phyloP scores from a whole-genome alignment of 495 filamentous ascomycete genomes.

The Podospora pseudoanserina region DNA sequence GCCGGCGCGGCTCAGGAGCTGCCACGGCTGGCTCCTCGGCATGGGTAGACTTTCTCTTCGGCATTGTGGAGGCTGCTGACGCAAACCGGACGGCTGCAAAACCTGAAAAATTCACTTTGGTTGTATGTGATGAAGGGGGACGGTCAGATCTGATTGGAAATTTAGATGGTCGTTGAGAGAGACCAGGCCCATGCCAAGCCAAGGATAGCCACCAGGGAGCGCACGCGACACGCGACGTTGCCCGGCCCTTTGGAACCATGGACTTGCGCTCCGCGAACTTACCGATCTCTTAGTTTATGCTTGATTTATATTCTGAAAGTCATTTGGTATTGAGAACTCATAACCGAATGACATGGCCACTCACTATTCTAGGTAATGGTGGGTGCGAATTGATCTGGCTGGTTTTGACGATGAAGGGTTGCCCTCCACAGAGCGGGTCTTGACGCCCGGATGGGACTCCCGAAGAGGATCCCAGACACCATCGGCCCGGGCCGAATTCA shows the following conservation, averaged over 20 bases:
- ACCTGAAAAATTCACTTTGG: not conserved
- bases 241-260: not conserved
- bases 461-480: not conserved
- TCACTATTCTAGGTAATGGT: not conserved
- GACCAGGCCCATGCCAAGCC: not conserved
- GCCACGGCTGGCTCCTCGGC: slow-evolving; percentile 5
- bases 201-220: not conserved
- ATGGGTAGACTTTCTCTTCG: slow-evolving; percentile 38
- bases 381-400: not conserved
- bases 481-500: not conserved
- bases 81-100: not conserved
- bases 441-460: not conserved
- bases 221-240: not conserved
- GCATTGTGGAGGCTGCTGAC: slow-evolving; percentile 24
- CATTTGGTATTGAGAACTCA: too few relatives aligned
- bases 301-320: too few relatives aligned
- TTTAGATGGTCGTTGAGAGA: not conserved
- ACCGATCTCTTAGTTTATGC: not conserved
- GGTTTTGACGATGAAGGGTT: too few relatives aligned
- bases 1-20: slow-evolving; percentile 17
- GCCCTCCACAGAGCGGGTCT: not conserved
- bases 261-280: not conserved
- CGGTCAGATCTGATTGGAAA: not conserved
- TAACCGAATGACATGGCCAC: too few relatives aligned
- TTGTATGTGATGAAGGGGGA: not conserved